Percentiles rank a stretch among this genome's conserved stretches.
phyloP scores from a whole-genome alignment of 305 asterid species.

The Fraxinus sp. region DNA sequence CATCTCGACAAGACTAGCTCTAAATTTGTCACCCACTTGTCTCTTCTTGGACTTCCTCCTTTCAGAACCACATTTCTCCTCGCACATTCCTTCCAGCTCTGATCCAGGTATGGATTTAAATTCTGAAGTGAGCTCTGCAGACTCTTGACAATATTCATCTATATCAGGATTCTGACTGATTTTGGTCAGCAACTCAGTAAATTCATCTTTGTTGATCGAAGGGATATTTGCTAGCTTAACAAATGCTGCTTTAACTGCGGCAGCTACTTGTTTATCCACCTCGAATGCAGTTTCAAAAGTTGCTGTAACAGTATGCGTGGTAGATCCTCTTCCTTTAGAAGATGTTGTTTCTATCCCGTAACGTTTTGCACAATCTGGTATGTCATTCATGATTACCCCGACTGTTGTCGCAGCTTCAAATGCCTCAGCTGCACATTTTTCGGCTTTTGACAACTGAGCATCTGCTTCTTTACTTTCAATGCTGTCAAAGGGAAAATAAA shows the following conservation, averaged over 20 bases:
- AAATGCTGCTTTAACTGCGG: conserved; percentile 76
- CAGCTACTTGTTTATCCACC: conserved; percentile 90
- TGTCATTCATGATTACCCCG: conserved; percentile 80
- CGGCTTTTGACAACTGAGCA: conserved; percentile 55
- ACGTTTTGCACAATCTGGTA: conserved; percentile 49
- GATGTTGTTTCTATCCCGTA: conserved; percentile 50
- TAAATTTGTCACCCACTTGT: conserved; percentile 40
- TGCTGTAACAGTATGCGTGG: conserved; percentile 63
- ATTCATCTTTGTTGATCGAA: conserved; percentile 63
- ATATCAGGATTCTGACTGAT: conserved; percentile 78
- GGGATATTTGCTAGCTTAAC: conserved; percentile 72
- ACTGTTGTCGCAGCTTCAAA: conserved; percentile 65
- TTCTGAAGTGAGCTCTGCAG: conserved; percentile 42
- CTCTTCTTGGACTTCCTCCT: conserved; percentile 30
- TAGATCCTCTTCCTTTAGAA: conserved; percentile 42
- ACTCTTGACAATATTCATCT: conserved; percentile 38
- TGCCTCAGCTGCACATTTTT: conserved; percentile 66
- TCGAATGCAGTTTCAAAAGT: conserved; percentile 86
- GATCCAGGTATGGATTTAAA: conserved; percentile 53
- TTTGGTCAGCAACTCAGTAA: conserved; percentile 66
- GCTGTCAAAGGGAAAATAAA: conserved; percentile 37
- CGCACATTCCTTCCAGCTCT: conserved; percentile 30
- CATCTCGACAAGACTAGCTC: conserved; percentile 51
- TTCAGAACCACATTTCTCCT: conserved; percentile 13
- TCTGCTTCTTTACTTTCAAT: conserved; percentile 80